Conservation (phyloP, 345 rosid genomes). For the Kernera saxatilis region DNA sequence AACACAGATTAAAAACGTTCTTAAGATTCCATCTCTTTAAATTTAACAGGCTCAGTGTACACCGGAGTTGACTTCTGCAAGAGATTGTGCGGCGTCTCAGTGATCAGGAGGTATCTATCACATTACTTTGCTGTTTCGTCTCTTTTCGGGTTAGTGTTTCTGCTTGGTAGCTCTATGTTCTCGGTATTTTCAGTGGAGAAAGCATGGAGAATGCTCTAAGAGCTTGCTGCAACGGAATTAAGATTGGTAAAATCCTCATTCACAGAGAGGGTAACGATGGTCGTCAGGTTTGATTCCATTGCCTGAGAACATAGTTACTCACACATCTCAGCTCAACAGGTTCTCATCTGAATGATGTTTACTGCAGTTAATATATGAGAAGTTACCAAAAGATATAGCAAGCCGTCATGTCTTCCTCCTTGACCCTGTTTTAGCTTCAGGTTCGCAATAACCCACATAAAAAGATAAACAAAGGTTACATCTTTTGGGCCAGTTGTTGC, state of each 20-base stretch:
- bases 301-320: not conserved
- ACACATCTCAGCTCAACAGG: not conserved
- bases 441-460: constrained; percentile 28
- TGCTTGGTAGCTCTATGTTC: not conserved
- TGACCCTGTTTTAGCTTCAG: constrained; percentile 95
- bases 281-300: constrained; percentile 47
- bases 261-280: constrained; percentile 70
- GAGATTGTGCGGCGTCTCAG: constrained; percentile 77
- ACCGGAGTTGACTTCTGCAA: constrained; percentile 80
- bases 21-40: not conserved
- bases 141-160: not conserved
- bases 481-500: not conserved
- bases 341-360: constrained; percentile 2
- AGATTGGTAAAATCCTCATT: constrained; percentile 84
- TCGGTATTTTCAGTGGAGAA: constrained; percentile 56
- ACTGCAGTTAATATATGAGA: constrained; percentile 81
- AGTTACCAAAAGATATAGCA: constrained; percentile 81
- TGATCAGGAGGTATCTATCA: constrained; percentile 68
- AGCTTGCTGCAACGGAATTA: constrained; percentile 92
- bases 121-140: not conserved
- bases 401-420: constrained; percentile 78
- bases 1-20: not conserved
- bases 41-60: constrained; percentile 63
- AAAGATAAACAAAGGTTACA: not conserved
- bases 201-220: constrained; percentile 96